phyloP scores from a whole-genome alignment of 805 yeast genomes.

The Pichia sporocuriosa region DNA sequence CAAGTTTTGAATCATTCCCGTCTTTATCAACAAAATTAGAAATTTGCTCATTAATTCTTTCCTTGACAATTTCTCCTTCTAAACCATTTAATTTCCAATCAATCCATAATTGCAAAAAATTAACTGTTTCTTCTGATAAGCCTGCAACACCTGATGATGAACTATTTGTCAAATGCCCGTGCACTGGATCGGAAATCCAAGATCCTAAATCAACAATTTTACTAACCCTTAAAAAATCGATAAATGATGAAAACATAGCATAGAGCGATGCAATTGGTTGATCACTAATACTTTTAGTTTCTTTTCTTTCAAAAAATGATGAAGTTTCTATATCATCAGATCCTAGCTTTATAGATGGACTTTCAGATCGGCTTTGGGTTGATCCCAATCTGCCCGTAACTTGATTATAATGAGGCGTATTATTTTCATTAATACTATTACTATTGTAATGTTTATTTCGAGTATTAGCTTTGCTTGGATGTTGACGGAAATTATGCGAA shows the following conservation, averaged over 20 bases:
- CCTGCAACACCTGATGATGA: neutral
- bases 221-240: constrained; percentile 22
- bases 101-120: constrained; percentile 25
- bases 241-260: constrained; percentile 26
- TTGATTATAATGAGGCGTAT: neutral
- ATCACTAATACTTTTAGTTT: constrained; percentile 20
- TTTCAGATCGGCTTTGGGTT: neutral
- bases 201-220: constrained; percentile 12
- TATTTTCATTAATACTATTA: too few relatives aligned
- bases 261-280: constrained; percentile 25
- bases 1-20: constrained; percentile 8
- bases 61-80: constrained; percentile 18
- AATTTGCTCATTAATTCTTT: constrained; percentile 8
- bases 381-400: neutral
- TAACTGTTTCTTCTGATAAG: constrained; percentile 12
- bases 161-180: constrained; percentile 3
- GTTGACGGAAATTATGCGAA: too few relatives aligned
- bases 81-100: constrained; percentile 28
- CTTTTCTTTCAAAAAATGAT: constrained; percentile 1
- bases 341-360: neutral
- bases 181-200: constrained; percentile 13
- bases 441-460: neutral
- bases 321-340: neutral
- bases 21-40: neutral
- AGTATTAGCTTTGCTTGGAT: too few relatives aligned